Evolutionary conservation across 495 filamentous ascomycete species (phyloP).

Genomic region (Talaromyces thailandensis): DNA sequence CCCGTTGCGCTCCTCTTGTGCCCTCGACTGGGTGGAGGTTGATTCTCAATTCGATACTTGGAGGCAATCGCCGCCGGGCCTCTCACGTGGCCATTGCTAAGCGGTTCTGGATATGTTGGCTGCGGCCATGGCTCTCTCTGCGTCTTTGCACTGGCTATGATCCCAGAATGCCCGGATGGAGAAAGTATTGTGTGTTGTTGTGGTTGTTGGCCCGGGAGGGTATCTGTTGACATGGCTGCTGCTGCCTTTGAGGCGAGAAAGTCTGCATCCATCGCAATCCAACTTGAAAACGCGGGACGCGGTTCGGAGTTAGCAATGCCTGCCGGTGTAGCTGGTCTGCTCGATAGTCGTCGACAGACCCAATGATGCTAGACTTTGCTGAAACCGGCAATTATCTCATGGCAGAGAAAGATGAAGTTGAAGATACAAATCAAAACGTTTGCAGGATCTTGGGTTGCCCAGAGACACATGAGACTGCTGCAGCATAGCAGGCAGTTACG

Average conservation of each 20-base stretch:
- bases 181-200: background rate
- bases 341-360: background rate
- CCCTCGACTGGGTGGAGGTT: constrained; percentile 13
- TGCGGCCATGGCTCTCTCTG: background rate
- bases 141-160: background rate
- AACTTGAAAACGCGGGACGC: background rate
- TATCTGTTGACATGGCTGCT: background rate
- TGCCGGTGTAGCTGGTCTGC: background rate
- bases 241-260: background rate
- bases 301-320: background rate
- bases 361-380: background rate
- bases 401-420: background rate
- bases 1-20: constrained; percentile 61
- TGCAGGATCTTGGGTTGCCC: background rate
- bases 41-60: constrained; percentile 8
- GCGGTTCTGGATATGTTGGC: background rate
- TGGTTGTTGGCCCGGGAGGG: background rate
- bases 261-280: background rate
- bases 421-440: background rate
- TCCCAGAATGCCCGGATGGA: background rate
- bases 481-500: background rate
- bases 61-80: background rate
- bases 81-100: constrained; percentile 4
- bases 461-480: background rate
- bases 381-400: background rate